Percentiles rank a stretch among this genome's conserved stretches.
Conservation (phyloP, 345 rosid species). For the Pistacia vera region DNA sequence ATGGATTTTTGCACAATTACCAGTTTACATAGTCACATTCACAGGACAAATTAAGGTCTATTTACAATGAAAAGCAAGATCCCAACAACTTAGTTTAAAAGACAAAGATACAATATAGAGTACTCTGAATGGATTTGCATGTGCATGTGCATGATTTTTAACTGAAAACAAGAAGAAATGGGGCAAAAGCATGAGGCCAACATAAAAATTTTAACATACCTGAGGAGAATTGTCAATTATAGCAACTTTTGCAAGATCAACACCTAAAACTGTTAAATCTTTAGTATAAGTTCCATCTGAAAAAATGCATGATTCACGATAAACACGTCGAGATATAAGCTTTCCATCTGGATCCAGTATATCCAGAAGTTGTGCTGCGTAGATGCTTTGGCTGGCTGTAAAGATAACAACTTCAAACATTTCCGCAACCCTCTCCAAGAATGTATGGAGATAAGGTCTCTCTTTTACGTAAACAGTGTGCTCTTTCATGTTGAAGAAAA, state of each 20-base stretch:
- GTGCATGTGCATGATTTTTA: neutral
- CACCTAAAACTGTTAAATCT: conserved; percentile 89
- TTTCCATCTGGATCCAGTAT: conserved; percentile 74
- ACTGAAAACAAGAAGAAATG: neutral
- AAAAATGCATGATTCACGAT: conserved; percentile 90
- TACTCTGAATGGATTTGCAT: neutral
- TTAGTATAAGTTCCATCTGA: conserved; percentile 88
- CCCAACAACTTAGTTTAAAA: conserved; percentile 8
- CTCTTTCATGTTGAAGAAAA: conserved; percentile 88
- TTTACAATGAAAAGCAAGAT: neutral
- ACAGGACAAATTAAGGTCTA: neutral
- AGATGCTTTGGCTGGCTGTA: conserved; percentile 96
- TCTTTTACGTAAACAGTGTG: conserved; percentile 80
- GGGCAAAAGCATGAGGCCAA: conserved; percentile 16
- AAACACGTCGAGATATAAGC: conserved; percentile 72
- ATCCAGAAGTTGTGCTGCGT: conserved; percentile 83
- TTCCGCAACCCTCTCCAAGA: conserved; percentile 88
- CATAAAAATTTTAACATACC: conserved; percentile 47
- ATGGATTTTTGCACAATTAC: conserved; percentile 3
- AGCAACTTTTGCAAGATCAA: conserved; percentile 94
- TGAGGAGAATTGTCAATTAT: conserved; percentile 95
- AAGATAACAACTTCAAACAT: conserved; percentile 83
- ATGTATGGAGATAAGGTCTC: conserved; percentile 80
- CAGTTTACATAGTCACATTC: neutral
- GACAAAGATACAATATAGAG: neutral